These are phyloP conservation scores for Amylocystis lapponica DNA, from an alignment of 768 basidiomycete species.

Conservation along the genomic window DNA sequence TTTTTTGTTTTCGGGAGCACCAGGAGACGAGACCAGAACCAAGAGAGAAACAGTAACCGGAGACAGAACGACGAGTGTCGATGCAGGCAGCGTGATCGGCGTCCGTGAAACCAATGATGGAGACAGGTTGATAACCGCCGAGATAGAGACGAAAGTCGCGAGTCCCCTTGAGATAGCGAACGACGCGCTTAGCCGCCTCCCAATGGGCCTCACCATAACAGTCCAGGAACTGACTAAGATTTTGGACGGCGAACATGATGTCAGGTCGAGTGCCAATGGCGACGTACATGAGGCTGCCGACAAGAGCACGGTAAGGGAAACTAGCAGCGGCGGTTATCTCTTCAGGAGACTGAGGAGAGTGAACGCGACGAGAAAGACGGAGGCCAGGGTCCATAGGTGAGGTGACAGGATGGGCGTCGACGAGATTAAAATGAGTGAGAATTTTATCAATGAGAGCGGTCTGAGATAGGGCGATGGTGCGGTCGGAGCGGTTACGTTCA, in stretches of 20 bases:
- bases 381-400: constrained; percentile 15
- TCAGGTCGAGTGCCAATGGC: constrained; percentile 29
- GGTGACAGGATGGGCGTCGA: constrained; percentile 13
- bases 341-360: background rate
- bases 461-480: constrained; percentile 16
- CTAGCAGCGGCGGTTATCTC: constrained; percentile 1
- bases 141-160: constrained; percentile 4
- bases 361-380: constrained; percentile 1
- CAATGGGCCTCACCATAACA: constrained; percentile 17
- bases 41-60: constrained; percentile 25
- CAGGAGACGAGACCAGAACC: constrained; percentile 21
- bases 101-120: constrained; percentile 21
- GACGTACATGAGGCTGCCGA: constrained; percentile 25
- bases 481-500: constrained; percentile 14
- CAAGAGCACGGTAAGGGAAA: constrained; percentile 22
- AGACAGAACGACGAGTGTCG: constrained; percentile 16
- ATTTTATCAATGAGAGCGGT: constrained; percentile 12
- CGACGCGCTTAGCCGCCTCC: constrained; percentile 18
- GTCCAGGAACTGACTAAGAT: constrained; percentile 20
- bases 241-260: constrained; percentile 20
- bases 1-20: constrained; percentile 23
- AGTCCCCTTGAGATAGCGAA: constrained; percentile 20
- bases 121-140: constrained; percentile 4
- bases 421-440: constrained; percentile 9
- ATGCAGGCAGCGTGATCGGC: constrained; percentile 20